phyloP scores from a whole-genome alignment of 1,284 basidiomycete genomes.

The Apiotrichum gamsii region DNA sequence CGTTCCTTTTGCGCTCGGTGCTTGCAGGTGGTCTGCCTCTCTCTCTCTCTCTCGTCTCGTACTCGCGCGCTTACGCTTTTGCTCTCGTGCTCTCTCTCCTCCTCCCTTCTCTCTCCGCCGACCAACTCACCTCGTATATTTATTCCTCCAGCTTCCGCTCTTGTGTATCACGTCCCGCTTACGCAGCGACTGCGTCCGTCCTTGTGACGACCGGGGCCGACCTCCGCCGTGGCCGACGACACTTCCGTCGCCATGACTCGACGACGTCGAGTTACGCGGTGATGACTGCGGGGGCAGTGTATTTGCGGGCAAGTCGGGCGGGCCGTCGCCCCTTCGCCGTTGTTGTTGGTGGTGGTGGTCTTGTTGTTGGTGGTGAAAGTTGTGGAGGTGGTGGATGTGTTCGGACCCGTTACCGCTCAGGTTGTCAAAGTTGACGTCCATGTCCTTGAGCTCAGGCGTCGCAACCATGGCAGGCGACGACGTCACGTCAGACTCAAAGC shows the following conservation, averaged over 20 bases:
- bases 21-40: no score
- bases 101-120: no score
- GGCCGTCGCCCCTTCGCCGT: no score
- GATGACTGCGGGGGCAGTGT: no score
- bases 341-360: background rate
- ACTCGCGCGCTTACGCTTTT: no score
- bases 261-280: background rate
- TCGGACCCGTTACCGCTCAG: no score
- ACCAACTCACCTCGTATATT: conserved; percentile 36
- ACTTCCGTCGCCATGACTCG: background rate
- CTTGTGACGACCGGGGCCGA: background rate
- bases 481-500: background rate
- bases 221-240: background rate
- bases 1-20: no score
- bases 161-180: conserved; percentile 8
- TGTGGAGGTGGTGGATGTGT: no score
- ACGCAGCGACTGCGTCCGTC: background rate
- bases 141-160: conserved; percentile 27
- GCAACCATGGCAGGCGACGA: conserved; percentile 1
- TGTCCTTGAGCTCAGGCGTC: background rate
- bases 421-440: conserved; percentile 1
- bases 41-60: no score
- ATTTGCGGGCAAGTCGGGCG: no score
- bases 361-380: no score
- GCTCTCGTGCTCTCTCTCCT: no score